Evolutionary conservation across 2,329 filamentous ascomycete genomes (phyloP), one percentile per base, ranked within the genome.

Genomic region (Clonostachys byssicola): DNA sequence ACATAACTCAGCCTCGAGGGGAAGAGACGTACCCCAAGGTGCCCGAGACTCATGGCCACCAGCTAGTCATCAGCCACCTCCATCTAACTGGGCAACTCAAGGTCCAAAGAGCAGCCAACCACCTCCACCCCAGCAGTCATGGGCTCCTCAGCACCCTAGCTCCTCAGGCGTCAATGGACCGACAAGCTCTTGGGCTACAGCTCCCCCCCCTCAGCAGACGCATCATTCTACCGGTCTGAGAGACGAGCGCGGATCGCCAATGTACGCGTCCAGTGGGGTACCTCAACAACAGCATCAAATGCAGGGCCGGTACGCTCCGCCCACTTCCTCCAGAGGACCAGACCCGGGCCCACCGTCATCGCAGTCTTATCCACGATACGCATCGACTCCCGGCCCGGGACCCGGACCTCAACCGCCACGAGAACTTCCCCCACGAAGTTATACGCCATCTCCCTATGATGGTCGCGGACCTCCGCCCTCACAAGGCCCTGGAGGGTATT

Each of bases 391-490:
- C 2, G 68, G 60, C 3, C 69, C 71, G 6, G 63, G 59, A 18
- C 36, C 36, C 14, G 36, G 36, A 39, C 36, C 36, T 39, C 36
- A 3, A 39, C 14, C 14, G 5, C 36, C 36, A 12, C 36, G 14
- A 39, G 36, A 18, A 39, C 36, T 17, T 10, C 23, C 23, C 23
- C 23, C 23, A 6, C 23, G 23, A 30, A 75, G 71, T 54, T 76
- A 72, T 54, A 75, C 74, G 2, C 72, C 74, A 4, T 67, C 64
- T 5, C 54, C 59, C 3, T 76, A 75, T 46, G 73, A 77, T 30
- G 51, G 48, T 7, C 63, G 73, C 14, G 67, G 64, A 7, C 66
- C 61, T 1, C 73, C 72, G 12, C 62, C 60, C 16, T 38, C 44
- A 13, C 34, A 38, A 13, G 47, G 43, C 9, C 44, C 50, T 8